These are phyloP conservation scores for Chaetomium sp. DNA, from an alignment of 2,329 filamentous ascomycete genomes.

Conservation along the genomic window DNA sequence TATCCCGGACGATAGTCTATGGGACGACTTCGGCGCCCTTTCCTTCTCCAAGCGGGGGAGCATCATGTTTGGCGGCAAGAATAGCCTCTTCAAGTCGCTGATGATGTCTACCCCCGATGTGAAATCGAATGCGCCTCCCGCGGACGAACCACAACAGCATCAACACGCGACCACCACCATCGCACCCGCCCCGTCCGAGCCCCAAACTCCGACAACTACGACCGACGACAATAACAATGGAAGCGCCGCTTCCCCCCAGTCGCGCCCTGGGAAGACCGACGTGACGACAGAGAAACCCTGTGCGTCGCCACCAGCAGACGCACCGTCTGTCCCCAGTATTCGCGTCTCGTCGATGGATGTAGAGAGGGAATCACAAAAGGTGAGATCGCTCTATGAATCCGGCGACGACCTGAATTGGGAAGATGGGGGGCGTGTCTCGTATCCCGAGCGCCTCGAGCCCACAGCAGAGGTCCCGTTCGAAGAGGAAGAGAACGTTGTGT, in stretches of 20 bases:
- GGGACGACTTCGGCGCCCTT: slow-evolving; percentile 61
- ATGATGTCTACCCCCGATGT: slow-evolving; percentile 17
- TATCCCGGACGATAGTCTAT: slow-evolving; percentile 58
- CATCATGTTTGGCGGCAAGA: slow-evolving; percentile 60
- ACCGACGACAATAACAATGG: slow-evolving; percentile 1
- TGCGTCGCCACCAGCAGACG: slow-evolving; percentile 15
- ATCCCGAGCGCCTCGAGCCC: slow-evolving; percentile 52
- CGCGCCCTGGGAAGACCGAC: slow-evolving; percentile 8
- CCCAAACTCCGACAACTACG: not conserved
- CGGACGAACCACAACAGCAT: not conserved
- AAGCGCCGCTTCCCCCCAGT: not conserved
- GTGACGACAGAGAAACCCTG: slow-evolving; percentile 24
- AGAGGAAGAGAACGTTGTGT: slow-evolving; percentile 57
- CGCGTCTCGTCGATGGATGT: slow-evolving; percentile 57
- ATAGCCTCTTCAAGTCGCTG: slow-evolving; percentile 27
- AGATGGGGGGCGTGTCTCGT: slow-evolving; percentile 53
- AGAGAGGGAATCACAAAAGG: slow-evolving; percentile 67
- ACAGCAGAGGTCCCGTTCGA: slow-evolving; percentile 55
- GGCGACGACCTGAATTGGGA: slow-evolving; percentile 57
- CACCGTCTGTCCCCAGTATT: slow-evolving; percentile 49
- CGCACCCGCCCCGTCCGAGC: not conserved
- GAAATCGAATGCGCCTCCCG: not conserved
- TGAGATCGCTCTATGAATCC: slow-evolving; percentile 66
- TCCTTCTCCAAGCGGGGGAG: slow-evolving; percentile 66
- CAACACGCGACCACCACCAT: not conserved